These are phyloP conservation scores for Aspergillus sojae DNA, from an alignment of 2,329 filamentous ascomycete species.

Conservation along the genomic window DNA sequence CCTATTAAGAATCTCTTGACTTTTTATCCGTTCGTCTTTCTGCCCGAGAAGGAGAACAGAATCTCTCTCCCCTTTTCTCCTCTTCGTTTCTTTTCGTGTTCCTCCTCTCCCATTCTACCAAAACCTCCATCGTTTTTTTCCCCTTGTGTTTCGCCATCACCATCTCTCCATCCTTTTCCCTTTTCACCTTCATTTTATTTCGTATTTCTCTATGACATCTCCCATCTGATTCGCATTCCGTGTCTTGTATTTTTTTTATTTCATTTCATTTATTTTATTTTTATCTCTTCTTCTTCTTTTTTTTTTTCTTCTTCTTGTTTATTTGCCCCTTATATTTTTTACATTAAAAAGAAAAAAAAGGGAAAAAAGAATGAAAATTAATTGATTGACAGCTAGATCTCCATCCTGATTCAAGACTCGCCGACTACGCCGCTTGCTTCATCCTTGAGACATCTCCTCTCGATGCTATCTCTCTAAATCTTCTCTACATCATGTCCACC, in stretches of 20 bases:
- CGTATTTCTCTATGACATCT: conserved; percentile 17
- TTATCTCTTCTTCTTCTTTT: too few species aligned
- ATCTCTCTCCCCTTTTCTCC: conserved; percentile 19
- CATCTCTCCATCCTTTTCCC: conserved; percentile 13
- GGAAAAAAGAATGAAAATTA: neutral
- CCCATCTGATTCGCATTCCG: neutral
- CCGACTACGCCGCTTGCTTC: neutral
- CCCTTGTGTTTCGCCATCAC: conserved; percentile 14
- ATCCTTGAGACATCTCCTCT: conserved; percentile 5
- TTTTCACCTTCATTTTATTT: conserved; percentile 10
- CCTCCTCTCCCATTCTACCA: conserved; percentile 20
- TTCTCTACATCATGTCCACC: conserved; percentile 33
- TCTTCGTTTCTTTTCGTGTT: conserved; percentile 20
- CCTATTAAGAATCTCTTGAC: neutral
- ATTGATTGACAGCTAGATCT: neutral
- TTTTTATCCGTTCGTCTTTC: neutral
- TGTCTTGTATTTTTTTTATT: neutral
- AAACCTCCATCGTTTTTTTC: conserved; percentile 8
- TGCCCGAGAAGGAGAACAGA: neutral
- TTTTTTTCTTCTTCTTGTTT: too few species aligned
- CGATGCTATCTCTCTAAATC: conserved; percentile 17
- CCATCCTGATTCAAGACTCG: conserved; percentile 5
- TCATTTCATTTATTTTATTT: neutral
- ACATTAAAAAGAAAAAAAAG: neutral
- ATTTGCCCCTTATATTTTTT: neutral